Conservation (phyloP, 2,329 filamentous ascomycete genomes). For the Colletotrichum liriopes region DNA sequence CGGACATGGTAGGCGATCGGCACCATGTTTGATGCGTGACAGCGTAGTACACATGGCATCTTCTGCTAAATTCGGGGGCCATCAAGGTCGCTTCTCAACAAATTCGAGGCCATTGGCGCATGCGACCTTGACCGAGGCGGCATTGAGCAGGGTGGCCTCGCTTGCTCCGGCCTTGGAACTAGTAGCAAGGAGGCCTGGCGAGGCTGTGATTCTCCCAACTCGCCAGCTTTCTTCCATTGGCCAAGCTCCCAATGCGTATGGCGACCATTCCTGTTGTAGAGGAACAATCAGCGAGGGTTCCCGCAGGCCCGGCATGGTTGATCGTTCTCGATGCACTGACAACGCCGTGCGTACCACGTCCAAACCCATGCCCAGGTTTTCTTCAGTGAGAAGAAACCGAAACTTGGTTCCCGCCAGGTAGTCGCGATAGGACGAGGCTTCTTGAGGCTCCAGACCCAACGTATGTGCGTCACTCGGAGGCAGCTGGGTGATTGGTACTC, state of each 20-base stretch:
- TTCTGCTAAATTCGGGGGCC: background rate
- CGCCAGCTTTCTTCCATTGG: background rate
- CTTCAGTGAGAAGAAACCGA: background rate
- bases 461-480: background rate
- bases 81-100: background rate
- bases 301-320: background rate
- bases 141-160: conserved; percentile 1
- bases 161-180: background rate
- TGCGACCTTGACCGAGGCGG: background rate
- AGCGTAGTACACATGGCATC: background rate
- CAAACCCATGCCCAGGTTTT: background rate
- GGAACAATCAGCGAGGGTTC: background rate
- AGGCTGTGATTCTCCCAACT: background rate
- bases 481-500: background rate
- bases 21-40: background rate
- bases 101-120: background rate
- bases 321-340: conserved; percentile 9
- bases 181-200: background rate
- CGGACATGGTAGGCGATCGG: background rate
- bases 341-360: background rate
- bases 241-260: background rate
- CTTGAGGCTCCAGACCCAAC: background rate
- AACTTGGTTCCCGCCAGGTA: conserved; percentile 18
- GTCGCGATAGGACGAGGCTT: conserved; percentile 1
- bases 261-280: background rate